Percentiles rank a stretch among this genome's conserved stretches.
Evolutionary conservation across 164 flowering plant species (phyloP).

Genomic region (Tetracentron sinense): DNA sequence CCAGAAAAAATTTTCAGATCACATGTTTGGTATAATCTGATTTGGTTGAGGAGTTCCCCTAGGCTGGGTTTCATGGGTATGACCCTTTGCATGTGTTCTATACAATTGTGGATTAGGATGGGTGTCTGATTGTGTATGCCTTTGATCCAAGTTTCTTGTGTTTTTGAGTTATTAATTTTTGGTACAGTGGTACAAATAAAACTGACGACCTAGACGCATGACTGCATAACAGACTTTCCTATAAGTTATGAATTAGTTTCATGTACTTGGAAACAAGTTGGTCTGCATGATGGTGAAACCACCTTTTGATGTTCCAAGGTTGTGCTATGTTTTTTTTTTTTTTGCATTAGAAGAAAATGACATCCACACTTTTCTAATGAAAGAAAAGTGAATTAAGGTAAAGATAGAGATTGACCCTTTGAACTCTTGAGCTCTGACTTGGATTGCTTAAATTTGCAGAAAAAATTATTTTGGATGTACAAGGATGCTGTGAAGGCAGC

Average conservation of each 20-base stretch:
- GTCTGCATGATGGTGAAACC: background rate
- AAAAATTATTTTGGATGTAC: constrained; percentile 50
- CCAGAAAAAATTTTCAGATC: background rate
- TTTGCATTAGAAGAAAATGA: too few species aligned
- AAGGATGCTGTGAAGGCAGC: constrained; percentile 50
- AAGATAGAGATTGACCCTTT: background rate
- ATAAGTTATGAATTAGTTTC: background rate
- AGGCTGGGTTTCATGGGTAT: background rate
- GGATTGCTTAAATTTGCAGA: constrained; percentile 40
- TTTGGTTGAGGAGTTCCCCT: background rate
- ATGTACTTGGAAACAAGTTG: background rate
- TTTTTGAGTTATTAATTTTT: too few species aligned
- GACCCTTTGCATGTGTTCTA: too few species aligned
- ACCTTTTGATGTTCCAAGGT: background rate
- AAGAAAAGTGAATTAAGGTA: too few species aligned
- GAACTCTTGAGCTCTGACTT: background rate
- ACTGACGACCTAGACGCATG: too few species aligned
- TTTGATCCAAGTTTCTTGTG: too few species aligned
- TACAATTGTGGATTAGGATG: too few species aligned
- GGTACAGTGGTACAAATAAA: too few species aligned
- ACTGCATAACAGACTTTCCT: too few species aligned
- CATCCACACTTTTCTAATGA: background rate
- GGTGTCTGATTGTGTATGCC: too few species aligned
- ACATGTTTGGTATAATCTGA: background rate
- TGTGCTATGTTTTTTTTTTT: background rate